Percentiles rank a stretch among this genome's conserved stretches.
These are phyloP conservation scores for Epichloe glyceriae DNA, from an alignment of 2,329 filamentous ascomycete genomes.

Conservation along the genomic window DNA sequence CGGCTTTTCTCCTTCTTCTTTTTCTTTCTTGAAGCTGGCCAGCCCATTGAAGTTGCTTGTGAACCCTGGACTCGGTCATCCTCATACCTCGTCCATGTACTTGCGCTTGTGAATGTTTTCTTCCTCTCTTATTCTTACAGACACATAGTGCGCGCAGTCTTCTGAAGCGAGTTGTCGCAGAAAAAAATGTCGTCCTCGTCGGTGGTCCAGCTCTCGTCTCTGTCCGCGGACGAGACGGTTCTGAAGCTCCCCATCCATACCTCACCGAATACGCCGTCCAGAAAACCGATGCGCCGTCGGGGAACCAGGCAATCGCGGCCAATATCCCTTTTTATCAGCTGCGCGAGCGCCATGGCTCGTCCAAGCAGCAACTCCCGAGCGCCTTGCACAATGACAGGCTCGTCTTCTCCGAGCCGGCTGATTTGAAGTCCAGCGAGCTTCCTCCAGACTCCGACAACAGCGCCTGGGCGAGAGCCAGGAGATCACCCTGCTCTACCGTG, in stretches of 20 bases:
- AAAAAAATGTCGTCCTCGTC: constrained; percentile 7
- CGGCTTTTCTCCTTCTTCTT: too few relatives aligned
- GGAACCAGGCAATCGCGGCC: constrained; percentile 1
- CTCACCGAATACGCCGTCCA: constrained; percentile 30
- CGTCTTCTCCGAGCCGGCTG: constrained; percentile 31
- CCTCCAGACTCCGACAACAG: constrained; percentile 40
- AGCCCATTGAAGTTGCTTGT: too few relatives aligned
- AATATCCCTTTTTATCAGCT: constrained; percentile 23
- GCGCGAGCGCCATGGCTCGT: constrained; percentile 15
- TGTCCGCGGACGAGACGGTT: constrained; percentile 24
- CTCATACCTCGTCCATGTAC: too few relatives aligned
- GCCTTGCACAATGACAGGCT: constrained; percentile 22
- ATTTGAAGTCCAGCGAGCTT: constrained; percentile 36
- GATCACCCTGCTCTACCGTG: constrained; percentile 33
- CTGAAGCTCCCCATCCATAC: constrained; percentile 37
- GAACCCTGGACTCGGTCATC: too few relatives aligned
- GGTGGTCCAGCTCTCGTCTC: constrained; percentile 12
- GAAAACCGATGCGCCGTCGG: constrained; percentile 15
- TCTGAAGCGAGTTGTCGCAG: neutral
- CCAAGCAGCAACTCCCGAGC: constrained; percentile 16
- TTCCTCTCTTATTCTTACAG: too few relatives aligned
- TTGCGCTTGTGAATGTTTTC: neutral
- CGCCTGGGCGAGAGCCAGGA: constrained; percentile 41
- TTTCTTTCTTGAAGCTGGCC: too few relatives aligned
- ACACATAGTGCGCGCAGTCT: too few relatives aligned